These are phyloP conservation scores for Alliaria petiolata DNA, from an alignment of 345 rosid species.

Conservation along the genomic window DNA sequence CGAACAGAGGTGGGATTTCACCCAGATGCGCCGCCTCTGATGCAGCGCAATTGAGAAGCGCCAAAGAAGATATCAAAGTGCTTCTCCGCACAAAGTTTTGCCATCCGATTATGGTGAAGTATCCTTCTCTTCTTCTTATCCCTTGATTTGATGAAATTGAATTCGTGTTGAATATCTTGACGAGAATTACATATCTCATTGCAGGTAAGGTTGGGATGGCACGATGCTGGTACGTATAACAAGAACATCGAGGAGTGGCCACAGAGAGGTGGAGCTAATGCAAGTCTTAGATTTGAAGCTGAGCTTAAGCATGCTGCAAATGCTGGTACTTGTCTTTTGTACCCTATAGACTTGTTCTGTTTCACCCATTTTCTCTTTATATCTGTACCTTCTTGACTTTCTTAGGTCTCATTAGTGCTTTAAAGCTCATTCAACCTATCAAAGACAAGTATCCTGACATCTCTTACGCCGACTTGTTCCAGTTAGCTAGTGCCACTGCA, in stretches of 20 bases:
- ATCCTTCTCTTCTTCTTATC: too few relatives aligned
- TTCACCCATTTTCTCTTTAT: not conserved
- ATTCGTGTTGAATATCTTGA: slow-evolving; percentile 1
- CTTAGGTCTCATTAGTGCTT: slow-evolving; percentile 81
- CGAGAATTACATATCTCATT: not conserved
- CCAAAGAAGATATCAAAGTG: slow-evolving; percentile 82
- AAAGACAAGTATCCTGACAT: slow-evolving; percentile 80
- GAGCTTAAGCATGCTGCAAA: slow-evolving; percentile 95
- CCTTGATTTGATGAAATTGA: too few relatives aligned
- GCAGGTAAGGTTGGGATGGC: slow-evolving; percentile 96
- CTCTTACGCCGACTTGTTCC: slow-evolving; percentile 90
- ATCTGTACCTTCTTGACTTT: slow-evolving; percentile 7
- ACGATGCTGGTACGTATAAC: slow-evolving; percentile 93
- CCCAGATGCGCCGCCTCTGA: slow-evolving; percentile 66
- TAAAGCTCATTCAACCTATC: slow-evolving; percentile 71
- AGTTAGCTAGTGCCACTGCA: slow-evolving; percentile 93
- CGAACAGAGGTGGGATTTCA: slow-evolving; percentile 30
- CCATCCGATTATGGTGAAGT: slow-evolving; percentile 86
- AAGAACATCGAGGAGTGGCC: slow-evolving; percentile 93
- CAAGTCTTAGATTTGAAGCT: slow-evolving; percentile 82
- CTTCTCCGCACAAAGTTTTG: slow-evolving; percentile 71
- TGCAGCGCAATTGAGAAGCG: slow-evolving; percentile 77
- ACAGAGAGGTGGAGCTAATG: slow-evolving; percentile 87
- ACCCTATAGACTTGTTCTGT: not conserved
- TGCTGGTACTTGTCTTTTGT: slow-evolving; percentile 60